A percentile compares a stretch with the other conserved stretches of the same genome.
phyloP scores from a whole-genome alignment of 2,329 filamentous ascomycete genomes.

The Ceratocystis colombiana region DNA sequence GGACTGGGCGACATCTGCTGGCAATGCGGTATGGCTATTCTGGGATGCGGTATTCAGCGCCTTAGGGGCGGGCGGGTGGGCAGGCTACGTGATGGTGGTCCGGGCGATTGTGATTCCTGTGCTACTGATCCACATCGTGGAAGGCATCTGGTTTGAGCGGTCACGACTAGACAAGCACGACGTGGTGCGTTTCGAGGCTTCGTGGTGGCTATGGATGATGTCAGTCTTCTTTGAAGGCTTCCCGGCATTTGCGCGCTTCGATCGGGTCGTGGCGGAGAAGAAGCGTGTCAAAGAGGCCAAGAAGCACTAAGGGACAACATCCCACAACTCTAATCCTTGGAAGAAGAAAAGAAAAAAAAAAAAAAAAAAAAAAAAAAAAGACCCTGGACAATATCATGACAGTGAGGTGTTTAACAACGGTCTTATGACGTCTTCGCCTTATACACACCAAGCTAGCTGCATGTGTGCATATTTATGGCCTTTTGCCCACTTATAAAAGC shows the following conservation, averaged over 20 bases:
- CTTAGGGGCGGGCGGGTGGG: conserved; percentile 39
- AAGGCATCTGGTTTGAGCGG: conserved; percentile 47
- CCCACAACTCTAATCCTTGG: neutral
- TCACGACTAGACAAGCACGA: conserved; percentile 40
- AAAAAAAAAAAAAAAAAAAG: too few species aligned
- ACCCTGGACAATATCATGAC: neutral
- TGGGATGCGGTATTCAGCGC: conserved; percentile 44
- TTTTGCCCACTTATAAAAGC: neutral
- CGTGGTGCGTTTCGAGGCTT: conserved; percentile 36
- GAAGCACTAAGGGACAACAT: conserved; percentile 32
- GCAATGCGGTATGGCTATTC: conserved; percentile 40
- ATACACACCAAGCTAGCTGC: neutral
- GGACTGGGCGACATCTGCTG: conserved; percentile 38
- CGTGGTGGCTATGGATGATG: conserved; percentile 48
- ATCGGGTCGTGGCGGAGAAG: conserved; percentile 37
- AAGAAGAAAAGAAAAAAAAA: neutral
- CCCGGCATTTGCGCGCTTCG: conserved; percentile 38
- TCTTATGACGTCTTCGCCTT: neutral
- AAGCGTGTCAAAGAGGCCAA: conserved; percentile 35
- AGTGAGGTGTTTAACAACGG: neutral
- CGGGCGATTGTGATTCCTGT: conserved; percentile 49
- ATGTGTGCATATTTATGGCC: neutral
- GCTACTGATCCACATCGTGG: conserved; percentile 53
- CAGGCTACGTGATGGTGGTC: conserved; percentile 49
- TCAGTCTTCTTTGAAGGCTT: conserved; percentile 47